Conservation (phyloP, 768 basidiomycete species). For the Termitomyces sp. region DNA sequence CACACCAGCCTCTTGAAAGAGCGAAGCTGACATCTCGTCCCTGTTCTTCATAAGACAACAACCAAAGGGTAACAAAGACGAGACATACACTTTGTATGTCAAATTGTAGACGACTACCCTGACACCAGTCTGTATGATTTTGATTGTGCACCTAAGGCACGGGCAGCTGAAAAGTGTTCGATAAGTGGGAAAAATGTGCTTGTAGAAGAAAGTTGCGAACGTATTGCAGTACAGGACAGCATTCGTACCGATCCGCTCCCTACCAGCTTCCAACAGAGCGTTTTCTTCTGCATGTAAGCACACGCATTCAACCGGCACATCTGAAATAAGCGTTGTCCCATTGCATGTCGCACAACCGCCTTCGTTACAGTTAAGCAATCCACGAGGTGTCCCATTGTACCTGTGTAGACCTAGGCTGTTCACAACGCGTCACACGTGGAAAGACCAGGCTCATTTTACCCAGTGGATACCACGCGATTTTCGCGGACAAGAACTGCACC, state of each 20-base stretch:
- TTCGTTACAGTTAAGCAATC: slow-evolving; percentile 83
- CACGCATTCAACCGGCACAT: slow-evolving; percentile 69
- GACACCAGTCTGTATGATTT: slow-evolving; percentile 94
- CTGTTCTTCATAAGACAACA: slow-evolving; percentile 27
- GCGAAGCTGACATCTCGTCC: slow-evolving; percentile 73
- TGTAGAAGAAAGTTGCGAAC: slow-evolving; percentile 37
- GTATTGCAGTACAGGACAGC: slow-evolving; percentile 98
- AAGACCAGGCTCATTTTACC: slow-evolving; percentile 35
- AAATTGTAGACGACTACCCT: slow-evolving; percentile 92
- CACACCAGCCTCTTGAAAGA: slow-evolving; percentile 83
- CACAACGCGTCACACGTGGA: not conserved
- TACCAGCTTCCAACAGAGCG: slow-evolving; percentile 88
- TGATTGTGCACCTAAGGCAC: slow-evolving; percentile 93
- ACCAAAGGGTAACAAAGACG: not conserved
- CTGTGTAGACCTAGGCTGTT: slow-evolving; percentile 29
- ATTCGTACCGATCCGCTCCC: slow-evolving; percentile 78
- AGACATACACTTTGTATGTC: slow-evolving; percentile 86
- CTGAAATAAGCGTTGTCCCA: slow-evolving; percentile 35
- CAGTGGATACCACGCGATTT: slow-evolving; percentile 72
- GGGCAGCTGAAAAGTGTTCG: slow-evolving; percentile 65
- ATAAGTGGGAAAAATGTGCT: not conserved
- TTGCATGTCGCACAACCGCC: slow-evolving; percentile 88
- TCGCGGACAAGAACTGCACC: slow-evolving; percentile 90
- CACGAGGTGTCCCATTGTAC: slow-evolving; percentile 95
- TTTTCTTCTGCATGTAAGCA: slow-evolving; percentile 99